Evolutionary conservation across 176 grass and related monocot genomes (phyloP), one percentile per base, ranked within the genome.

Genomic region (Zea luxurians): DNA sequence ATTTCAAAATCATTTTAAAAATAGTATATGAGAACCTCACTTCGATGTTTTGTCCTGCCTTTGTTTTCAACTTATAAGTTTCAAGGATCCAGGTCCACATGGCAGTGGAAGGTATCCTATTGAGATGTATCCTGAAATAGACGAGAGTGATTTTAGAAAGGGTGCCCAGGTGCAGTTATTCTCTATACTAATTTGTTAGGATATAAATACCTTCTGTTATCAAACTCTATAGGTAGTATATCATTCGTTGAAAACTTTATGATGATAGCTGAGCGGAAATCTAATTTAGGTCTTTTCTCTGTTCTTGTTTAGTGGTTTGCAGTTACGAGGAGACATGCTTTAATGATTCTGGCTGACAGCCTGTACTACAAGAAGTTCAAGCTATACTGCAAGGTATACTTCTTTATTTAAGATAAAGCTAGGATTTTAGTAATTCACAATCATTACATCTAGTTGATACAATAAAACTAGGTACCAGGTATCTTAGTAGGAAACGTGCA

Each of bases 281-380:
- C 54, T 76, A 58, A 64, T 64, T 70, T 61, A 70, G 43, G 65
- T 70, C n/a, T 2, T 72, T 75, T 84, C 20, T 63, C 27, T 80
- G 71, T 69, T 70, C 17, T 77, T 88, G 13, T 79, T 87, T 85
- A 99, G 96, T 99, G 96, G 96, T 99, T 99, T 85, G 85, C 92
- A 70, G 79, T 99, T 67, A 99, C 93, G 34, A 82, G 96, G 69
- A 88, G 89, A 86, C 96, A 99, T 61, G 92, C 96, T 87, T 85
- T 99, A 77, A 38, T 95, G 86, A 99, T 99, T 95, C 79, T 99
- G 37, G 88, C 90, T 0, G 96, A 99, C 74, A 87, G 21, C 58
- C 87, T 99, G 73, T 99, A 99, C 88, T 95, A 99, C 75, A 95
- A 80, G 58, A 99, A 99, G 74, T 99, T 99, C 83, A 99, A 93